These are phyloP conservation scores for Eucalyptus regnans DNA, from an alignment of 345 rosid species.

Conservation along the genomic window DNA sequence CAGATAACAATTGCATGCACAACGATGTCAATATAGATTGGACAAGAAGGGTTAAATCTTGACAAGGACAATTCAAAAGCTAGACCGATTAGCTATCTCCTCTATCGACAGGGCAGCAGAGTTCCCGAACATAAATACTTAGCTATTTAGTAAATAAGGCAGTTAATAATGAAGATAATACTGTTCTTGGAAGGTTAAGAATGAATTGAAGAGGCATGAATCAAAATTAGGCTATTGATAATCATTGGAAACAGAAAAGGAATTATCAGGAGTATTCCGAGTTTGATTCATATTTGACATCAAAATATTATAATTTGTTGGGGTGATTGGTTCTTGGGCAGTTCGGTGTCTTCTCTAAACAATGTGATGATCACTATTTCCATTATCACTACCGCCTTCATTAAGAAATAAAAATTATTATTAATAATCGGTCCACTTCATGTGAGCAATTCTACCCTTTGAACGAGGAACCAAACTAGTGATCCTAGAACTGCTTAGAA, in stretches of 20 bases:
- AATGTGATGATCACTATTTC: neutral
- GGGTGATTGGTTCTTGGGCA: fast-evolving
- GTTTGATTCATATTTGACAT: neutral
- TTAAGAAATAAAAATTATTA: too few relatives aligned
- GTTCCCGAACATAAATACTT: neutral
- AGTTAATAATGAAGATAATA: neutral
- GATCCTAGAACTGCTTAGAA: fast-evolving
- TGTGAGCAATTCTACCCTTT: fast-evolving
- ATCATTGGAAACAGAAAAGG: neutral
- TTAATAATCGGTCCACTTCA: fast-evolving
- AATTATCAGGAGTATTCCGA: neutral
- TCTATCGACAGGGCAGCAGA: neutral
- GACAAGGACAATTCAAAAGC: neutral
- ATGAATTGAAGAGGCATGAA: neutral
- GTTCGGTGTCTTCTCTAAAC: too few relatives aligned
- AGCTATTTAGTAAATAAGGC: neutral
- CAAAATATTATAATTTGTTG: neutral
- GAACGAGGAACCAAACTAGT: fast-evolving
- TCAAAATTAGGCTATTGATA: neutral
- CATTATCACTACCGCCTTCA: fast-evolving
- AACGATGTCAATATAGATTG: neutral
- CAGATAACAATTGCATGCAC: neutral
- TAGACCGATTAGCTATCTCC: neutral
- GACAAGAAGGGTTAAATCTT: neutral
- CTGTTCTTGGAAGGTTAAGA: neutral